Evolutionary conservation across 2,329 filamentous ascomycete genomes (phyloP).

Genomic region (Aspergillus sp.): DNA sequence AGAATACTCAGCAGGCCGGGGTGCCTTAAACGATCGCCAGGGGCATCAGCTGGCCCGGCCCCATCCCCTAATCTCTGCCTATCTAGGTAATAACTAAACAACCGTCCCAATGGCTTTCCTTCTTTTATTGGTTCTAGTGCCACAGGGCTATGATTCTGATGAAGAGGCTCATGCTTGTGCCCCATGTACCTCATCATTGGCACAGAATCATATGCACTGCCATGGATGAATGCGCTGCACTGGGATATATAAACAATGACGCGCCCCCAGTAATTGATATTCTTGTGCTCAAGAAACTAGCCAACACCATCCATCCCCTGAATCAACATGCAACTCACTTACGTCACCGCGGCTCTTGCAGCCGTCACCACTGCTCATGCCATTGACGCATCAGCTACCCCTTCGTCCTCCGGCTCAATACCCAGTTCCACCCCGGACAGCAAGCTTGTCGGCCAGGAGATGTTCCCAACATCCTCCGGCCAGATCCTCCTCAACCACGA

Average conservation of each 20-base stretch:
- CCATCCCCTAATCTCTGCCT: neutral
- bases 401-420: neutral
- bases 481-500: neutral
- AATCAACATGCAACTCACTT: neutral
- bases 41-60: neutral
- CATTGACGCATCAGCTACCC: neutral
- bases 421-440: neutral
- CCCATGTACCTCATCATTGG: neutral
- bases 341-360: neutral
- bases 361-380: neutral
- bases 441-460: neutral
- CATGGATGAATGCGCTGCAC: too few species aligned
- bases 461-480: neutral
- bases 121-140: neutral
- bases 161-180: neutral
- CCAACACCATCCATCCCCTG: neutral
- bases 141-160: neutral
- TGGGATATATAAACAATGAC: too few species aligned
- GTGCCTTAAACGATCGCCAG: neutral
- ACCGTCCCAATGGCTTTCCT: neutral
- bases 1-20: neutral
- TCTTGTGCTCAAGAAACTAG: too few species aligned
- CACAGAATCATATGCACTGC: neutral
- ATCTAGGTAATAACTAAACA: neutral
- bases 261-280: too few species aligned